A percentile compares a stretch with the other conserved stretches of the same genome.
Evolutionary conservation across 345 rosid species (phyloP).

Genomic region (Pseudoturritis turrita): DNA sequence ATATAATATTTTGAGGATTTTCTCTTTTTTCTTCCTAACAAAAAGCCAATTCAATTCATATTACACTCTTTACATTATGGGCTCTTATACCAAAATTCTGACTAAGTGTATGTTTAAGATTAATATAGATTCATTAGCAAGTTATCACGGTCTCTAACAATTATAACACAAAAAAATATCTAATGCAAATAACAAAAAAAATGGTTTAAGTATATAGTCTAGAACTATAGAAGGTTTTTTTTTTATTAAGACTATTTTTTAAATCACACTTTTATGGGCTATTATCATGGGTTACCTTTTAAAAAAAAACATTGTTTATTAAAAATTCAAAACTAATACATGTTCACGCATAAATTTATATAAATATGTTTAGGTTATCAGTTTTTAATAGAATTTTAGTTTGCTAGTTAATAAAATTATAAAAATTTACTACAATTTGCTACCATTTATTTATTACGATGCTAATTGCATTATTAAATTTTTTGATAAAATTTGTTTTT

Average conservation of each 20-base stretch:
- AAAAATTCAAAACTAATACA: neutral
- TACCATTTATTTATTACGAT: neutral
- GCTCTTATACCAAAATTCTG: neutral
- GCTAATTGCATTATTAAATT: neutral
- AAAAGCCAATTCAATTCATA: neutral
- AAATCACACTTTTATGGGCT: neutral
- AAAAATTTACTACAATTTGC: neutral
- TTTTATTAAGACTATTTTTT: neutral
- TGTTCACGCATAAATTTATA: neutral
- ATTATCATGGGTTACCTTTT: neutral
- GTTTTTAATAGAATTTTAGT: no score
- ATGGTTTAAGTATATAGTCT: neutral
- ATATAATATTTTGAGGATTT: no score
- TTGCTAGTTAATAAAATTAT: no score
- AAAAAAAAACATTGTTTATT: no score
- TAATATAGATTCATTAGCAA: neutral
- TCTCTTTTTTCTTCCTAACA: constrained; percentile 8
- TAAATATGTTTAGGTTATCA: neutral
- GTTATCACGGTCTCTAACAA: no score
- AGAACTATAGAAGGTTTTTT: neutral
- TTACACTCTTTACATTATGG: neutral
- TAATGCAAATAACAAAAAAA: neutral
- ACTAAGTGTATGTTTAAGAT: neutral
- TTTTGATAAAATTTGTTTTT: neutral
- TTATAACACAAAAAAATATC: neutral